phyloP scores from a whole-genome alignment of 108 stramenopile species.

The Stephanodiscus minutulus region DNA sequence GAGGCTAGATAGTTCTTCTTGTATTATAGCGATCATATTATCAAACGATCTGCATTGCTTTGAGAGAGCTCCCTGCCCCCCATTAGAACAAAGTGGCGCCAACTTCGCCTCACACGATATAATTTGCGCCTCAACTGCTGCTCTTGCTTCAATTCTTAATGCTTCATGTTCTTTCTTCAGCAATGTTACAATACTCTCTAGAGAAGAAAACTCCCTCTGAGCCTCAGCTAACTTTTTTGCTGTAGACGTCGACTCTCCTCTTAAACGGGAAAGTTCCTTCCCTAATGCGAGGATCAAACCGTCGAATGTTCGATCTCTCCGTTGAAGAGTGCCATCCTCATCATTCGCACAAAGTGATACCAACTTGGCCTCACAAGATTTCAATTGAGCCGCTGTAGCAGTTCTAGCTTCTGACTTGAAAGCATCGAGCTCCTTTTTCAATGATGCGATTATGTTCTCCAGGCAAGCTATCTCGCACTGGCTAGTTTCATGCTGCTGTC shows the following conservation, averaged over 20 bases:
- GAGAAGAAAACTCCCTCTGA: background rate
- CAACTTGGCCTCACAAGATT: slow-evolving; percentile 17
- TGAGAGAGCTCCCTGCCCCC: background rate
- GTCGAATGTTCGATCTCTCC: slow-evolving; percentile 7
- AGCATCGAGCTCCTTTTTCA: slow-evolving; percentile 10
- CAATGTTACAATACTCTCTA: slow-evolving; percentile 3
- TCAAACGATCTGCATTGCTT: slow-evolving; percentile 1
- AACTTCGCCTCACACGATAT: slow-evolving; percentile 12
- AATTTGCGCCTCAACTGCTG: slow-evolving; percentile 4
- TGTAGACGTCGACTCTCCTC: background rate
- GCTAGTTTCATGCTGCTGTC: slow-evolving; percentile 2
- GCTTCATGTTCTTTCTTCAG: slow-evolving; percentile 11
- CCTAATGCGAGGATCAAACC: slow-evolving; percentile 6
- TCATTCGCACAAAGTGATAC: slow-evolving; percentile 7
- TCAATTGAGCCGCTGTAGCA: slow-evolving; percentile 2
- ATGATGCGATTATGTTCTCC: slow-evolving; percentile 6
- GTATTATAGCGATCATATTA: slow-evolving; percentile 9
- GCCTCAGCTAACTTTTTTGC: background rate
- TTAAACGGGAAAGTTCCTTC: background rate
- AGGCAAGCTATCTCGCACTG: slow-evolving; percentile 1
- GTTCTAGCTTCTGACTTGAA: slow-evolving; percentile 14
- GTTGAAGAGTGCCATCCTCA: background rate
- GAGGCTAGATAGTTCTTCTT: slow-evolving; percentile 10
- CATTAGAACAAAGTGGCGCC: slow-evolving; percentile 1
- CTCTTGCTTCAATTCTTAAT: slow-evolving; percentile 5